Percentiles rank a stretch among this genome's conserved stretches.
Conservation (phyloP, 257 asterid species). For the Buddleja alternifolia region DNA sequence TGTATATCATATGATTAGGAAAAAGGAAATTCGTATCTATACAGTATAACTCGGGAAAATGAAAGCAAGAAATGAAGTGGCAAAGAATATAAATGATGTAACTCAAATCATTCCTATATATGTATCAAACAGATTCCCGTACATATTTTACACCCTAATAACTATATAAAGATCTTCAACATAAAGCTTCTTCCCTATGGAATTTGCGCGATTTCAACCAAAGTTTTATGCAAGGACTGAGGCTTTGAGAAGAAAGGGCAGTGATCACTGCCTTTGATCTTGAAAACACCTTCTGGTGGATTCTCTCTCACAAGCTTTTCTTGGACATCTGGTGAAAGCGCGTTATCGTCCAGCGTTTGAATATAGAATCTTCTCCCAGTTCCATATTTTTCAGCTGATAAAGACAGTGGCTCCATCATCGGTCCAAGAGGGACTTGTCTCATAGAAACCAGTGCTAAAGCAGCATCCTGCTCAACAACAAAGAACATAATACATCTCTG, state of each 20-base stretch:
- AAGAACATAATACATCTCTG: too few relatives aligned
- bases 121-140: too few relatives aligned
- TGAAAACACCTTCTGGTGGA: constrained; percentile 94
- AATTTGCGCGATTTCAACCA: constrained; percentile 91
- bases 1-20: too few relatives aligned
- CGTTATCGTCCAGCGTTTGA: constrained; percentile 84
- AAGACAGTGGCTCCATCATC: constrained; percentile 77
- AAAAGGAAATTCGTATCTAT: too few relatives aligned
- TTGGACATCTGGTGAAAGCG: constrained; percentile 89
- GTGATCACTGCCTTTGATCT: constrained; percentile 96
- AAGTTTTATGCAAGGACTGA: constrained; percentile 81
- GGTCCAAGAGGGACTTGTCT: constrained; percentile 86
- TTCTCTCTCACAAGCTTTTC: constrained; percentile 92
- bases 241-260: constrained; percentile 99
- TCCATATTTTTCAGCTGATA: constrained; percentile 80
- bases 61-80: too few relatives aligned
- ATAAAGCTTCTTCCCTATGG: too few relatives aligned
- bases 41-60: too few relatives aligned
- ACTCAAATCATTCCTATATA: too few relatives aligned
- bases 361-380: constrained; percentile 73
- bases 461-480: constrained; percentile 78
- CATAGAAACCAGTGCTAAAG: constrained; percentile 92
- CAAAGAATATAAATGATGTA: too few relatives aligned
- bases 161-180: too few relatives aligned
- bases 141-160: too few relatives aligned